Base-by-base conservation (phyloP, 345 rosid genomes). In the Populus ilicifolia region DNA sequence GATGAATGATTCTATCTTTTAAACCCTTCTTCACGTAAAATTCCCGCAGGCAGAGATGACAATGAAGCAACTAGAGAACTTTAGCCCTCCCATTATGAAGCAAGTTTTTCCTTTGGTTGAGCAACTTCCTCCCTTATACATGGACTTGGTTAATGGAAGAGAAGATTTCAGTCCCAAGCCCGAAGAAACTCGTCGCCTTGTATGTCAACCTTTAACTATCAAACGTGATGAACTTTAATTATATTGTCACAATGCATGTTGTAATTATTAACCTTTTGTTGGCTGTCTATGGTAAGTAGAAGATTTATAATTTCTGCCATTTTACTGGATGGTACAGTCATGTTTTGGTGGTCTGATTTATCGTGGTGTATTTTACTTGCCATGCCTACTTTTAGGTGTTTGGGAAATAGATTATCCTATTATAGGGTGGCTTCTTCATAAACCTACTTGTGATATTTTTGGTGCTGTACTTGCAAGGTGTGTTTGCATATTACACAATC, bases 161-260 rank as follows among this genome's bases (percentile, higher is more conserved):
- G 98, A 96, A 89, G 99, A 93, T 7, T 96, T 96, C 78, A 65
- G 85, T 83, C 98, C 98, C 62, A 96, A 88, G 84, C 99, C 99
- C 56, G 99, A 93, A 88, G 98, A 96, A 87, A 96, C 97, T 74
- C 89, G 90, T 65, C 89, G 93, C 84, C 94, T 96, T 79, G 99
- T 96, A 90, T 41, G 99, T 88, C 78, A 79, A 83, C 33, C 33
- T 69, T 2, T 67, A 38, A 33, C 64, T 18, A 39, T 76, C 43
- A 36, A 43, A 18, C 56, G 43, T 65, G 52, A 48, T 4, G 39
- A 12, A 33, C 39, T 30, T 27, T 13, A 35, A 29, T 50, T 54
- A 21, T 29, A 13, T n/a, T 25, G 9, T 50, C 16, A 62, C 39
- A 54, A 35, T 65, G 69, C 68, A 17, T 12, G 29, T 43, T 44